These are phyloP conservation scores for Acacia concinna DNA, from an alignment of 331 rosid species.

Conservation along the genomic window DNA sequence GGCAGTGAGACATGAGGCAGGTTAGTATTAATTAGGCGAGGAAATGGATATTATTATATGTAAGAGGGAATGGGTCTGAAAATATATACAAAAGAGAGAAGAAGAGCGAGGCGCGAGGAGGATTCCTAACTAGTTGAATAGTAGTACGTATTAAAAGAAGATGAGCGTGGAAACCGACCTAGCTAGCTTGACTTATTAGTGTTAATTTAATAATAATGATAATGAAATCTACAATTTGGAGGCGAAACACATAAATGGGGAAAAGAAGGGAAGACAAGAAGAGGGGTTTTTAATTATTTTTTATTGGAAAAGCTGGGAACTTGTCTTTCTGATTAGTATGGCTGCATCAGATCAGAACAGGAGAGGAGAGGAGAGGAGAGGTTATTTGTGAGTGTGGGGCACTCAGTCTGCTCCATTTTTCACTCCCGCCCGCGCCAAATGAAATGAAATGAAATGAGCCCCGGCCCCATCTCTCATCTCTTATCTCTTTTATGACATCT, in stretches of 20 bases:
- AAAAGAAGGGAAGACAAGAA: background rate
- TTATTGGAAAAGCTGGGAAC: background rate
- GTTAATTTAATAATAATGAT: background rate
- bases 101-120: background rate
- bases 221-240: constrained; percentile 1
- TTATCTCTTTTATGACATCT: background rate
- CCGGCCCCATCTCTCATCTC: background rate
- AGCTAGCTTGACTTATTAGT: background rate
- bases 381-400: constrained; percentile 25
- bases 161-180: background rate
- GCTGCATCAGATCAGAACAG: constrained; percentile 8
- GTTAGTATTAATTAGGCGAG: background rate
- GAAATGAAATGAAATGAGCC: too few species aligned
- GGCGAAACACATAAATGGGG: too few species aligned
- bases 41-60: background rate
- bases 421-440: constrained; percentile 37
- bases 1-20: background rate
- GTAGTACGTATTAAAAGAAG: background rate
- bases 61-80: too few species aligned
- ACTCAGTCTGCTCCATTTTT: constrained; percentile 11
- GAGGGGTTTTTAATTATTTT: too few species aligned
- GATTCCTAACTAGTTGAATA: background rate
- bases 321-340: constrained; percentile 18
- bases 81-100: too few species aligned
- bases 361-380: too few species aligned